Evolutionary conservation across 768 basidiomycete genomes (phyloP).

Genomic region (Lactifluus hygrophoroides): DNA sequence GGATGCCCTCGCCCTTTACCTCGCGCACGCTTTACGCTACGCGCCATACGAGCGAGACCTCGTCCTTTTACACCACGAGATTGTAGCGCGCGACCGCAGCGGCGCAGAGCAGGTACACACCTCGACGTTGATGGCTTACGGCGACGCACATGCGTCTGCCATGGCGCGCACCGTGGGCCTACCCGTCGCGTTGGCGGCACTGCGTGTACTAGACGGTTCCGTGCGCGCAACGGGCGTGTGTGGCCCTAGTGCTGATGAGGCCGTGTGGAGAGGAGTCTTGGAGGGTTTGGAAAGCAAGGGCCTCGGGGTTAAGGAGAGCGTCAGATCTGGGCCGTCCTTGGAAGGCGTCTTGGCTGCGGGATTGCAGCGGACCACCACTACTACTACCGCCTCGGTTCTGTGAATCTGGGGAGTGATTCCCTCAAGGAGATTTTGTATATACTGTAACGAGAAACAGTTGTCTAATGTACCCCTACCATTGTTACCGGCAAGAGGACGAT

Average conservation of each 20-base stretch:
- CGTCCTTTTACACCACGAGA: constrained; percentile 79
- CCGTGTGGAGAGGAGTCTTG: constrained; percentile 58
- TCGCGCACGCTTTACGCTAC: constrained; percentile 68
- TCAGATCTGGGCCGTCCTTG: constrained; percentile 39
- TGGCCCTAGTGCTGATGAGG: constrained; percentile 52
- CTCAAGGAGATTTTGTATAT: not conserved
- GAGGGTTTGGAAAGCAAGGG: constrained; percentile 44
- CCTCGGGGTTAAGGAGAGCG: constrained; percentile 33
- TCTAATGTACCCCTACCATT: not conserved
- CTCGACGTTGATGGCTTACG: constrained; percentile 59
- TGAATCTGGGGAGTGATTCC: not conserved
- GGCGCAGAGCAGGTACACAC: constrained; percentile 46
- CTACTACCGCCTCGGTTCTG: not conserved
- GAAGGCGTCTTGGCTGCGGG: constrained; percentile 12
- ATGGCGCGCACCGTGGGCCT: constrained; percentile 91
- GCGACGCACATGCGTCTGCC: constrained; percentile 51
- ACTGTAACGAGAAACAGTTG: not conserved
- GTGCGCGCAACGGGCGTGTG: constrained; percentile 48
- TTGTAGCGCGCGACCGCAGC: constrained; percentile 39
- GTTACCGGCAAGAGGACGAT: not conserved
- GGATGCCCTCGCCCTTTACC: constrained; percentile 64
- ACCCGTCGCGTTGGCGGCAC: constrained; percentile 77
- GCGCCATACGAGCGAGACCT: constrained; percentile 67
- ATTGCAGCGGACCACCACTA: constrained; percentile 3
- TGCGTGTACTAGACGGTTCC: constrained; percentile 56